phyloP scores from a whole-genome alignment of 768 basidiomycete genomes.

The Lentinula raphanica region DNA sequence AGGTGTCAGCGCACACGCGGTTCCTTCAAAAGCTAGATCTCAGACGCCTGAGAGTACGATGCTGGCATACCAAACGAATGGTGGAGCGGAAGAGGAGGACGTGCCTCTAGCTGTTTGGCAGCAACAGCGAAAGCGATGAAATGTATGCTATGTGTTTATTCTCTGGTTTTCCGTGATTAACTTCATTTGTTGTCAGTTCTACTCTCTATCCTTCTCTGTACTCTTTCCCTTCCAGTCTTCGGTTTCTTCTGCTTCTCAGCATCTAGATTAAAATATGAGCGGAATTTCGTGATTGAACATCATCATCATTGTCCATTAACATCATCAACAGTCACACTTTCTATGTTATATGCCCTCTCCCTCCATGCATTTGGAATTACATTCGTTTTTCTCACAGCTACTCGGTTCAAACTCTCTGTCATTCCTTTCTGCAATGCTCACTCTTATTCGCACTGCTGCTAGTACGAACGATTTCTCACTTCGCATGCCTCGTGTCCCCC shows the following conservation, averaged over 20 bases:
- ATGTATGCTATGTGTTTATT: conserved; percentile 9
- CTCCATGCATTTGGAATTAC: neutral
- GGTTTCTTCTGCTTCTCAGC: conserved; percentile 8
- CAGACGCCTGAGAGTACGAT: conserved; percentile 34
- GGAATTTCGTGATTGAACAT: conserved; percentile 9
- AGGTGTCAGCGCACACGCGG: conserved; percentile 60
- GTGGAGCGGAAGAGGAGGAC: conserved; percentile 65
- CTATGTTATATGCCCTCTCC: neutral
- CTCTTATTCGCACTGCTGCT: neutral
- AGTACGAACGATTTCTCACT: neutral
- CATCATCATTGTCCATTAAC: neutral
- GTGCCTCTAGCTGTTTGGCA: conserved; percentile 76
- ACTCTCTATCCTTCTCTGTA: too few species aligned
- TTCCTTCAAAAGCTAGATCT: conserved; percentile 34
- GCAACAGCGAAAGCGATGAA: conserved; percentile 61
- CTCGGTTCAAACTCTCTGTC: neutral
- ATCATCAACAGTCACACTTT: neutral
- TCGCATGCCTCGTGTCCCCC: neutral
- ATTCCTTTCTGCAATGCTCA: neutral
- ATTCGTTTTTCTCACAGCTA: neutral
- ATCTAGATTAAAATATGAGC: conserved; percentile 20
- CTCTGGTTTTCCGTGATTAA: conserved; percentile 6
- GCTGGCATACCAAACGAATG: conserved; percentile 19
- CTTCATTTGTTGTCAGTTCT: neutral
- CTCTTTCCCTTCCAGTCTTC: neutral